phyloP scores from a whole-genome alignment of 352 stramenopile genomes.

The Globisporangium alternatum region DNA sequence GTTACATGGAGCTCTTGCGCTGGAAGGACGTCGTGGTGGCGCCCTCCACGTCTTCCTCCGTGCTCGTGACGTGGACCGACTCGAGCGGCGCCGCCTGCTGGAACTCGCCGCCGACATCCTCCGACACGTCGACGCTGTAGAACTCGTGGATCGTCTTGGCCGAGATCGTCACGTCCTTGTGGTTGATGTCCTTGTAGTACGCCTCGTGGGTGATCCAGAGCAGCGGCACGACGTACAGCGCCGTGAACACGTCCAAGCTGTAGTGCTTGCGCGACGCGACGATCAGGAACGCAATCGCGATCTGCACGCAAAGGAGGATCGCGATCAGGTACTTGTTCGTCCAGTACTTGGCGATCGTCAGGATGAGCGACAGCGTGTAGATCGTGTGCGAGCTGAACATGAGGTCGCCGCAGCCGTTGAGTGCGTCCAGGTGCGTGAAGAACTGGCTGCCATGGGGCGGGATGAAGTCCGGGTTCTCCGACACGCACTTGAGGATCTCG shows the following conservation, averaged over 20 bases:
- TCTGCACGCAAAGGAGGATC: constrained; percentile 75
- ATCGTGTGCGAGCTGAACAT: constrained; percentile 94
- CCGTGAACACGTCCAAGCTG: constrained; percentile 86
- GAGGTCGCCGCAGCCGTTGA: constrained; percentile 87
- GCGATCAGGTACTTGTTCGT: constrained; percentile 69
- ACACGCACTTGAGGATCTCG: constrained; percentile 48
- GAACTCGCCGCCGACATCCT: constrained; percentile 22
- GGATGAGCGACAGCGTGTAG: constrained; percentile 88
- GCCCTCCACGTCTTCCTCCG: constrained; percentile 36
- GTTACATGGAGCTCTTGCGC: constrained; percentile 52
- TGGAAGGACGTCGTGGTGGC: constrained; percentile 33
- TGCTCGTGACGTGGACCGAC: constrained; percentile 17
- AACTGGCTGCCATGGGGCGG: constrained; percentile 44
- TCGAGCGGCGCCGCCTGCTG: constrained; percentile 17
- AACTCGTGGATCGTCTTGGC: constrained; percentile 54
- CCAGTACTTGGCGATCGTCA: constrained; percentile 87
- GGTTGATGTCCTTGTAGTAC: constrained; percentile 81
- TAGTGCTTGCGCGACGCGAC: constrained; percentile 90
- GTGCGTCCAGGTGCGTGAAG: constrained; percentile 73
- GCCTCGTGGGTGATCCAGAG: constrained; percentile 81
- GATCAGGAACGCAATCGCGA: constrained; percentile 86
- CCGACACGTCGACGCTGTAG: constrained; percentile 48
- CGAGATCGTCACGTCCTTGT: constrained; percentile 67
- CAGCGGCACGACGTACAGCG: constrained; percentile 86
- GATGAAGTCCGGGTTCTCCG: constrained; percentile 73